Evolutionary conservation across 2,329 filamentous ascomycete species (phyloP), one percentile per base, ranked within the genome.

Genomic region (Sclerotinia subarctica): DNA sequence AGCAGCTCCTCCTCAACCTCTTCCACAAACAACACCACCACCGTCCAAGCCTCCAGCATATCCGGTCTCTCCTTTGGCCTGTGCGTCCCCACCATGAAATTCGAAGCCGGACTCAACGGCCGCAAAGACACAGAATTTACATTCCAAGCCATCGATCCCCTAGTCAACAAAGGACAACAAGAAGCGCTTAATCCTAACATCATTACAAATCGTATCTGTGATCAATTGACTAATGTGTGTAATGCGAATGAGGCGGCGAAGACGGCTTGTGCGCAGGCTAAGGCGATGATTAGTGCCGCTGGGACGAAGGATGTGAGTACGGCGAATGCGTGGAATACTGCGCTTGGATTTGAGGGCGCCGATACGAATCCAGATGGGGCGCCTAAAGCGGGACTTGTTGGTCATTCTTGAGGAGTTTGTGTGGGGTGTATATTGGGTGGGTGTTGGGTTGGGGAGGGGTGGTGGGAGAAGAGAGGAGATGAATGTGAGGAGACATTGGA

Each of bases 161-260:
- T 85, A 24, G 84, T 89, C 68, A 82, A 82, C 72, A 80, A 86
- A 75, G 85, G 85, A 64, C 88, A 91, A 78, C 79, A 87, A 74
- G 88, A 90, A 76, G 88, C 88, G 11, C 81, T 90, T 57, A 90
- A 91, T 84, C 88, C 88, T 68, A 85, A 86, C 80, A 91, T 91
- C 81, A 91, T 91, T 81, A 89, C 87, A 77, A 90, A 89, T 82
- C 85, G 87, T 70, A 87, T 91, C 77, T 88, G 86, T 78, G 88
- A 91, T 78, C 87, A 90, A 80, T 82, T 91, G 69, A 83, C 78
- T 75, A 90, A 90, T 79, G 86, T 88, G 49, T 91, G 88, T 79
- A 80, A 81, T 51, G 88, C 88, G 65, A 88, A 87, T 75, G 81
- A 80, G 35, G 87, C 85, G 5, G 88, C 87, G 66, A 81, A 85